Evolutionary conservation across 2,329 filamentous ascomycete genomes (phyloP).

Genomic region (Botryotinia narcissicola): DNA sequence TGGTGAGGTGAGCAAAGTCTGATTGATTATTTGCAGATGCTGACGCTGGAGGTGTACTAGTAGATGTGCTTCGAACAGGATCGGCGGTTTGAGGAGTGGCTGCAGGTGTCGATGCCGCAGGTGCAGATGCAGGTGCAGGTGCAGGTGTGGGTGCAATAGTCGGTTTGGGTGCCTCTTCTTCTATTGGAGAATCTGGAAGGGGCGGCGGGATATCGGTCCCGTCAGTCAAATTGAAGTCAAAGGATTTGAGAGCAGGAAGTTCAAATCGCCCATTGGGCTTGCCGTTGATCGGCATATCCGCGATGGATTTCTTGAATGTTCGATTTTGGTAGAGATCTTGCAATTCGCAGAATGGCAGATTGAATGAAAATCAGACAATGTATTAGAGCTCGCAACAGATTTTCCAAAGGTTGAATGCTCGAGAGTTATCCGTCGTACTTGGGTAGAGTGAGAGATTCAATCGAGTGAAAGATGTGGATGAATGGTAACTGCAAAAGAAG

Average conservation of each 20-base stretch:
- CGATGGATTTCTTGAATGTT: not conserved
- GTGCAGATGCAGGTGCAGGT: slow-evolving; percentile 17
- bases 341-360: not conserved
- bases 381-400: not conserved
- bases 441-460: not conserved
- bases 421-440: not conserved
- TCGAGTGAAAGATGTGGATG: not conserved
- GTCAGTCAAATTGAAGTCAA: slow-evolving; percentile 39
- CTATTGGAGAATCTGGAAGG: slow-evolving; percentile 37
- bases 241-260: slow-evolving; percentile 36
- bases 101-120: slow-evolving; percentile 7
- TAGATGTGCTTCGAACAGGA: not conserved
- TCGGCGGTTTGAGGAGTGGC: not conserved
- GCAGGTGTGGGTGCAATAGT: slow-evolving; percentile 19
- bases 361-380: not conserved
- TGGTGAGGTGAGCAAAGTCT: not conserved
- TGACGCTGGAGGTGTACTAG: slow-evolving; percentile 5
- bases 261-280: slow-evolving; percentile 38
- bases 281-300: slow-evolving; percentile 32
- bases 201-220: slow-evolving; percentile 40
- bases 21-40: slow-evolving; percentile 11
- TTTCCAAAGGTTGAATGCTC: not conserved
- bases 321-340: not conserved
- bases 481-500: not conserved
- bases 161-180: slow-evolving; percentile 29